Evolutionary conservation across 345 rosid genomes (phyloP).

Genomic region (Physaria fendleri): DNA sequence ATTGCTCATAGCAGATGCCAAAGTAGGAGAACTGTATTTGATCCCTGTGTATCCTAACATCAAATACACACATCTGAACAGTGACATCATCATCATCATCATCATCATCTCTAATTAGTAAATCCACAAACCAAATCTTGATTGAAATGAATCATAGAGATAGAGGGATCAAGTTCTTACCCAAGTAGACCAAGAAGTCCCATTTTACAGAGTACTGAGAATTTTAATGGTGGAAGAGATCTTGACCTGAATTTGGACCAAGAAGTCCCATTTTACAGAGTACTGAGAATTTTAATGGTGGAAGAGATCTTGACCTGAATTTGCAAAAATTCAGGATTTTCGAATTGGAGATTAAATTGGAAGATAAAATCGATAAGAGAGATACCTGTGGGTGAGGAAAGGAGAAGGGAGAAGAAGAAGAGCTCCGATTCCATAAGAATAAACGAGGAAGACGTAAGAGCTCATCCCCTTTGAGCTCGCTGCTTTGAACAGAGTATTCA

Average conservation of each 20-base stretch:
- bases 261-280: constrained; percentile 40
- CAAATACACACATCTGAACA: constrained; percentile 32
- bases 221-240: constrained; percentile 25
- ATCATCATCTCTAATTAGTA: background rate
- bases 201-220: constrained; percentile 31
- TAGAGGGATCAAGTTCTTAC: constrained; percentile 21
- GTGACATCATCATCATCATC: background rate
- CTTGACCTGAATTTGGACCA: constrained; percentile 33
- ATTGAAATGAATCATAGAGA: background rate
- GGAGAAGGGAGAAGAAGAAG: constrained; percentile 42
- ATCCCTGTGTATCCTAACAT: constrained; percentile 41
- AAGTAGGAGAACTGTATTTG: constrained; percentile 48
- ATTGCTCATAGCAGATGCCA: constrained; percentile 53
- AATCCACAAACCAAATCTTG: background rate
- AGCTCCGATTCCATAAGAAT: constrained; percentile 35
- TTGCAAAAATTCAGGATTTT: background rate
- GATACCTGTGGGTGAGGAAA: constrained; percentile 40
- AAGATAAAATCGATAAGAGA: background rate
- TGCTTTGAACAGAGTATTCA: constrained; percentile 35
- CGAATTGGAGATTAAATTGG: background rate
- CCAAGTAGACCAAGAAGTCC: constrained; percentile 42
- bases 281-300: constrained; percentile 15
- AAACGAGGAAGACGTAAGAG: constrained; percentile 39
- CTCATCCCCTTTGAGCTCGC: constrained; percentile 43
- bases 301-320: constrained; percentile 32